Base-by-base conservation (phyloP, 495 filamentous ascomycete species). In the Neurospora tetraspora region DNA sequence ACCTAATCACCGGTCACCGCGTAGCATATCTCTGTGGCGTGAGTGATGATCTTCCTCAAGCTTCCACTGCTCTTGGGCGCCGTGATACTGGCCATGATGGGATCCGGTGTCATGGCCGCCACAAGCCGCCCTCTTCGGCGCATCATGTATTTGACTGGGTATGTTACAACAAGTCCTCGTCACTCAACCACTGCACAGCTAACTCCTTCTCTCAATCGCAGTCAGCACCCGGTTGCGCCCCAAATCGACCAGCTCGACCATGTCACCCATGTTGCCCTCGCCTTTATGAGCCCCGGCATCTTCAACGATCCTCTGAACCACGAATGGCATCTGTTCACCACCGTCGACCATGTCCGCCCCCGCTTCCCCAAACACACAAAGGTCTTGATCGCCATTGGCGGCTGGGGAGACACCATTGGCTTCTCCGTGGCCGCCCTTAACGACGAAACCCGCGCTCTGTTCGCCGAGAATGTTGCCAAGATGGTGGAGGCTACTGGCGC, bases 361-460 rank as follows among this genome's bases (percentile, higher is more conserved):
- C 85, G 88, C 65, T 93, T 93, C 75, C 73, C 83, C 2, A 76
- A 85, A 0, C 83, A 84, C 3, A 91, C 91, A 38, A 88, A 89
- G 76, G 77, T 93, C 18, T 86, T 92, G 85, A 82, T 93, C 40
- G 90, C 91, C 40, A 89, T 93, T 71, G 91, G 91, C 8, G 91
- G 91, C 65, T 94, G 91, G 91, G 91, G 91, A 7, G 89, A 93
- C 74, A 88, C 86, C 0, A 74, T 78, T 36, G 91, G 90, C 9
- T 93, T 93, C 79, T 83, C 86, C 0, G 78, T 77, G 1, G 91
- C 85, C 8, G 89, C 89, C 2, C 84, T 83, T 53, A 87, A 85
- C 1, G 84, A 87, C 1, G 77, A 83, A 10, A 84, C 82, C 8
- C 86, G 89, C 14, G 76, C 81, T 70, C 82, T 76, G 27, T 93